Evolutionary conservation across 495 filamentous ascomycete species (phyloP), one percentile per base, ranked within the genome.

Genomic region (Aspergillus diversus): DNA sequence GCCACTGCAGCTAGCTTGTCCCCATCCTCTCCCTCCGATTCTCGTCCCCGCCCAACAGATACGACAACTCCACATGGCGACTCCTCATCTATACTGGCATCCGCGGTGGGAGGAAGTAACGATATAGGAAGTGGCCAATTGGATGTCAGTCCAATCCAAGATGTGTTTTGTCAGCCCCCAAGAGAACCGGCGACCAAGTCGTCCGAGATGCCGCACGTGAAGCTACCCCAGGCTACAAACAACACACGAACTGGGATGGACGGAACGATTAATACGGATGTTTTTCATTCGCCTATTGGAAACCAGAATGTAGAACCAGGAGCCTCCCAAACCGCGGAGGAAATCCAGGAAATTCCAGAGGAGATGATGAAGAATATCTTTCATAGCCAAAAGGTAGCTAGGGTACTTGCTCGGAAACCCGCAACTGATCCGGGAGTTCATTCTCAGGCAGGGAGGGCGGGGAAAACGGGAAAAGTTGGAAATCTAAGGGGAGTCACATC

Each of bases 281-380:
- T 83, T 0, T 88, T 84, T 65, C 77, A 83, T 52, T 77, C 79
- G 13, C 15, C 53, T 31, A 31, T 66, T 2, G 52, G 47, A 7
- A 31, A 51, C 7, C 34, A 56, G 43, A 12, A 47, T 15, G 21
- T 48, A 39, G 49, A 51, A 15, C 66, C 70, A 35, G 72, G 80
- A 59, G 21, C 21, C 21, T 27, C 21, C 2, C 21, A 27, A 27
- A 27, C 21, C 21, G 21, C 21, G 21, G 21, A 27, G 21, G 21
- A 27, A 27, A 27, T 27, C 21, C 74, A 83, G 34, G 75, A 83
- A 55, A 55, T 81, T 37, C 75, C 83, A 13, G 83, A 88, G 34
- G 84, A 84, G 43, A 76, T 87, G 69, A 81, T 88, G 70, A 81
- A 79, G 33, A 83, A 84, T 62, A 69, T 90, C 6, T 90, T 90